phyloP scores from a whole-genome alignment of 2,329 filamentous ascomycete genomes.

The Fusarium zealandicum region DNA sequence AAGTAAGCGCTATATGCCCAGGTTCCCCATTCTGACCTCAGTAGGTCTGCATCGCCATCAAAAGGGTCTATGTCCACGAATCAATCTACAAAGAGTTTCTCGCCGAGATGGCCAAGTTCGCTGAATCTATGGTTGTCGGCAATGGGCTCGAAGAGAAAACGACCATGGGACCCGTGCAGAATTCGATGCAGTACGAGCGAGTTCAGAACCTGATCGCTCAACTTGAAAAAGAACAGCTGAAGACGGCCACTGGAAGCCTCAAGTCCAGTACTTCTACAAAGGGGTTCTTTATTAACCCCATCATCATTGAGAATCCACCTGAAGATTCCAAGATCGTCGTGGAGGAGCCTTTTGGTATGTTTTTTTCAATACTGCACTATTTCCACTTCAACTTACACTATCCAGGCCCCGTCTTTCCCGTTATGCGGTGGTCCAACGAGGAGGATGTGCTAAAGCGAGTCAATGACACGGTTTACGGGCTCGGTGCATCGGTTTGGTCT shows the following conservation, averaged over 20 bases:
- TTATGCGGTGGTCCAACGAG: slow-evolving; percentile 65
- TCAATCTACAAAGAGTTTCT: slow-evolving; percentile 64
- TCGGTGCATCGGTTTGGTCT: slow-evolving; percentile 65
- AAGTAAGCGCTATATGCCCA: no score
- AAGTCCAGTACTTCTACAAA: slow-evolving; percentile 19
- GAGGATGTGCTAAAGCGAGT: slow-evolving; percentile 62
- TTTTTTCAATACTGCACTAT: no score
- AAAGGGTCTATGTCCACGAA: slow-evolving; percentile 68
- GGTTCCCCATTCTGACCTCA: no score
- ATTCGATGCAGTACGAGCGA: slow-evolving; percentile 60
- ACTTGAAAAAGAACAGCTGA: slow-evolving; percentile 53
- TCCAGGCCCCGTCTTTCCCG: slow-evolving; percentile 64
- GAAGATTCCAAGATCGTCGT: slow-evolving; percentile 59
- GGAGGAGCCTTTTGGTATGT: slow-evolving; percentile 58
- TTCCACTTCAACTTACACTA: no score
- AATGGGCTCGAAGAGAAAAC: slow-evolving; percentile 53
- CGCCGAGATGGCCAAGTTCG: slow-evolving; percentile 41
- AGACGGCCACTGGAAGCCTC: slow-evolving; percentile 48
- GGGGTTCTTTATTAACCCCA: slow-evolving; percentile 29
- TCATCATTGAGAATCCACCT: slow-evolving; percentile 32
- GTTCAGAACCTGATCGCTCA: slow-evolving; percentile 56
- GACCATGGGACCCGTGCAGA: slow-evolving; percentile 63
- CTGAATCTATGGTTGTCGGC: slow-evolving; percentile 47
- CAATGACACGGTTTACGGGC: slow-evolving; percentile 58
- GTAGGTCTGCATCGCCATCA: slow-evolving; percentile 54